Evolutionary conservation across 768 basidiomycete species (phyloP).

Genomic region (Kondoa subrosea): DNA sequence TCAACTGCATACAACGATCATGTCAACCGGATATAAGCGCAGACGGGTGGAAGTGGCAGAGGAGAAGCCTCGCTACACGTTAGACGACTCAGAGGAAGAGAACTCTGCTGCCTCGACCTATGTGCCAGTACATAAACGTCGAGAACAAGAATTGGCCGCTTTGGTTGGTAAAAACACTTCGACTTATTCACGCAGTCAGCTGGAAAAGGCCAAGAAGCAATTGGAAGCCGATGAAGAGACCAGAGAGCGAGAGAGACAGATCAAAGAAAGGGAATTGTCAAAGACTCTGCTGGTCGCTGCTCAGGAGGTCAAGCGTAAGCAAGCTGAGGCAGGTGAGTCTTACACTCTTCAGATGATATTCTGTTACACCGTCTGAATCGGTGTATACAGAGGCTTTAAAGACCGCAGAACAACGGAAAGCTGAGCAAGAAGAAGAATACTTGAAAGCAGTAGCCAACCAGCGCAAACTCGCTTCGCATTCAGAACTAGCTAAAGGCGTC

Average conservation of each 20-base stretch:
- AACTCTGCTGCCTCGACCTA: constrained; percentile 61
- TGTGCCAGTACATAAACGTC: constrained; percentile 66
- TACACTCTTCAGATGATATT: not conserved
- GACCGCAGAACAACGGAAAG: constrained; percentile 63
- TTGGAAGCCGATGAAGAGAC: constrained; percentile 56
- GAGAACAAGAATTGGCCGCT: constrained; percentile 61
- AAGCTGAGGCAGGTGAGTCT: constrained; percentile 57
- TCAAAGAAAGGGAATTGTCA: constrained; percentile 37
- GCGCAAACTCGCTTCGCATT: constrained; percentile 75
- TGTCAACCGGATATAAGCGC: not conserved
- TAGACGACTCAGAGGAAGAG: constrained; percentile 32
- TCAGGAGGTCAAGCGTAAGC: constrained; percentile 76
- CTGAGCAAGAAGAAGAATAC: constrained; percentile 80
- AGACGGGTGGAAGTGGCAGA: constrained; percentile 18
- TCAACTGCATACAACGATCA: no score
- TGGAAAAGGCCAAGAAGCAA: constrained; percentile 41
- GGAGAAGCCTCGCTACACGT: constrained; percentile 20
- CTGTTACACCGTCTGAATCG: constrained; percentile 6
- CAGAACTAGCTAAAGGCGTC: constrained; percentile 85
- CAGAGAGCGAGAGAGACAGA: constrained; percentile 54
- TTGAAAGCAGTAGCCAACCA: constrained; percentile 64
- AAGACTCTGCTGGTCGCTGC: constrained; percentile 71
- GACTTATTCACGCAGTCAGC: constrained; percentile 40
- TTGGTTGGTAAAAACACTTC: constrained; percentile 38
- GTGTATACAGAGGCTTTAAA: constrained; percentile 56